Evolutionary conservation across 2,329 filamentous ascomycete genomes (phyloP).

Genomic region (Xylaria sp.): DNA sequence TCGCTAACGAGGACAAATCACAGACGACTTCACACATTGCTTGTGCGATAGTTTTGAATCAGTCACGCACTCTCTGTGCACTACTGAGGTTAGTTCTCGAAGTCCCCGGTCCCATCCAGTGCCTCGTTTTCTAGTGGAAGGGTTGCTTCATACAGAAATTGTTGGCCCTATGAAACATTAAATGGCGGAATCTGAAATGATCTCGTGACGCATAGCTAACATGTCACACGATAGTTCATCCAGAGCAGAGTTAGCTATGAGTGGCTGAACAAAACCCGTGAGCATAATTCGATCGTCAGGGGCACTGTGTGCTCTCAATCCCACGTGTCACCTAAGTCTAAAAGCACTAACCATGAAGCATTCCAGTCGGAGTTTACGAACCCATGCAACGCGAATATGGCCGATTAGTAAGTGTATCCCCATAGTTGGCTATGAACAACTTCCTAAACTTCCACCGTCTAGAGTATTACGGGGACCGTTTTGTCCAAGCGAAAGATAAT

Average conservation of each 20-base stretch:
- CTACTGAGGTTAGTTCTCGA: slow-evolving; percentile 65
- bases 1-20: no score
- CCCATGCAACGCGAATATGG: slow-evolving; percentile 92
- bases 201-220: background rate
- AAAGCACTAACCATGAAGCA: slow-evolving; percentile 43
- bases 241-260: slow-evolving; percentile 87
- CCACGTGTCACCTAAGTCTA: background rate
- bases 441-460: background rate
- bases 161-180: background rate
- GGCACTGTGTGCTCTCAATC: background rate
- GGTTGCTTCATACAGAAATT: background rate
- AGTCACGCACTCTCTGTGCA: slow-evolving; percentile 92
- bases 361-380: slow-evolving; percentile 69
- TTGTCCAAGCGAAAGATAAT: slow-evolving; percentile 85
- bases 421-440: background rate
- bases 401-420: slow-evolving; percentile 15
- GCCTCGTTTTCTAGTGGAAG: background rate
- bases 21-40: slow-evolving; percentile 84
- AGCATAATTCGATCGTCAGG: background rate
- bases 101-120: background rate
- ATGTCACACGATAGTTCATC: slow-evolving; percentile 60
- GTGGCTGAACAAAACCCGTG: slow-evolving; percentile 75
- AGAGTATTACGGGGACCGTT: slow-evolving; percentile 80
- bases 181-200: background rate
- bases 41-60: slow-evolving; percentile 90